Conservation (phyloP, 768 basidiomycete species). For the Clitopilus hobsonii region DNA sequence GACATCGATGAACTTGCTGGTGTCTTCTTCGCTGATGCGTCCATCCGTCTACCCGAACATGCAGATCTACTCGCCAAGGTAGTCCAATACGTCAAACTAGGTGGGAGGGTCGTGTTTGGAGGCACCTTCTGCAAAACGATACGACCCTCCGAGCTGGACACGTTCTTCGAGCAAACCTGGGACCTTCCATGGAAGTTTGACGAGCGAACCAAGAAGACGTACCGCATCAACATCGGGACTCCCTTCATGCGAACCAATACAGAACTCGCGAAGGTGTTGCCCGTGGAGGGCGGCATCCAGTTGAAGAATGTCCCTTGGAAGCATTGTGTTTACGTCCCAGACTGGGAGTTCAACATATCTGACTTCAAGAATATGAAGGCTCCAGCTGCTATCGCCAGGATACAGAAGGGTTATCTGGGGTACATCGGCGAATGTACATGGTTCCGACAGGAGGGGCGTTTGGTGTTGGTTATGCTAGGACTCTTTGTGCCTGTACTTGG, state of each 20-base stretch:
- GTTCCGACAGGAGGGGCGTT: too few species aligned
- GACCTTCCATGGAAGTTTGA: constrained; percentile 32
- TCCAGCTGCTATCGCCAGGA: constrained; percentile 19
- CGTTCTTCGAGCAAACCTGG: constrained; percentile 25
- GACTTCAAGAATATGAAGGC: constrained; percentile 11
- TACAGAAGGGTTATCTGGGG: constrained; percentile 32
- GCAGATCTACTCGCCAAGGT: constrained; percentile 20
- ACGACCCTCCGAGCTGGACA: constrained; percentile 15
- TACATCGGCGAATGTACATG: constrained; percentile 25
- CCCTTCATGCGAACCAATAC: constrained; percentile 23
- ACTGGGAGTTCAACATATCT: constrained; percentile 17
- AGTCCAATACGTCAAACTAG: constrained; percentile 29
- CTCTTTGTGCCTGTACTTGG: too few species aligned
- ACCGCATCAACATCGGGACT: constrained; percentile 24
- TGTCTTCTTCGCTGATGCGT: constrained; percentile 33
- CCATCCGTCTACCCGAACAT: constrained; percentile 20
- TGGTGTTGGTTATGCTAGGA: too few species aligned
- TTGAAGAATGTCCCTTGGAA: constrained; percentile 23
- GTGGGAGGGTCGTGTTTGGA: constrained; percentile 33
- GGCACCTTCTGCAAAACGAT: constrained; percentile 27
- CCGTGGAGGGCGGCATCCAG: constrained; percentile 36
- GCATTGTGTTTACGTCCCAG: constrained; percentile 18
- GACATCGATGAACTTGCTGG: constrained; percentile 14
- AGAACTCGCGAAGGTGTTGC: constrained; percentile 23
- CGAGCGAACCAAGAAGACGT: constrained; percentile 33